phyloP scores from a whole-genome alignment of 352 stramenopile genomes.

The Aphanomyces astaci region DNA sequence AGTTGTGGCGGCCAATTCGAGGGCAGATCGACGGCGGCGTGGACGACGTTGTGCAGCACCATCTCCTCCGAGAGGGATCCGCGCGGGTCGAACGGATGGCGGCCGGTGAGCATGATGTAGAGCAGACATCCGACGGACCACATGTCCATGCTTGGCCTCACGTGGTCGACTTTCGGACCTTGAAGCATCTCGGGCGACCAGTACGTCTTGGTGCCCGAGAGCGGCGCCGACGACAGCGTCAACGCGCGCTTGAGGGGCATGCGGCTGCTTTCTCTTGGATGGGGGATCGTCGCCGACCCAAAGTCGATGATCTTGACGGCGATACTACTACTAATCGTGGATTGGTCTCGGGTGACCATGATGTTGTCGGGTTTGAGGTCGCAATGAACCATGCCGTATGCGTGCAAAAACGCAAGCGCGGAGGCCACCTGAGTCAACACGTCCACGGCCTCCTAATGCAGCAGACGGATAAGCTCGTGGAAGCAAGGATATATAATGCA shows the following conservation, averaged over 20 bases:
- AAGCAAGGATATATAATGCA: no score
- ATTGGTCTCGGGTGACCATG: constrained; percentile 42
- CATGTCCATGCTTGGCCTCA: constrained; percentile 78
- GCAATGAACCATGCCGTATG: constrained; percentile 61
- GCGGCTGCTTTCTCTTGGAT: constrained; percentile 5
- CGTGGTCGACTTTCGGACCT: constrained; percentile 29
- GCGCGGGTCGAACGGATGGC: constrained; percentile 81
- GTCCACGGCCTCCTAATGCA: constrained; percentile 32
- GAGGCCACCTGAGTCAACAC: constrained; percentile 55
- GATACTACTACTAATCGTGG: constrained; percentile 28
- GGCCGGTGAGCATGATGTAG: constrained; percentile 79
- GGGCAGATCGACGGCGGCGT: constrained; percentile 46
- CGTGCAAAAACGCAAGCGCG: constrained; percentile 61
- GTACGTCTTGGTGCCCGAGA: constrained; percentile 67
- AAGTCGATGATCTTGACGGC: constrained; percentile 85
- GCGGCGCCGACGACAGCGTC: constrained; percentile 34
- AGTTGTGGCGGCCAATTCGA: constrained; percentile 37
- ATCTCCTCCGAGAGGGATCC: constrained; percentile 68
- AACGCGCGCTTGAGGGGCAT: constrained; percentile 24
- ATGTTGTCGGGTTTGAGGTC: constrained; percentile 88
- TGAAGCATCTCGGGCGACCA: constrained; percentile 73
- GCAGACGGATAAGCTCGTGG: no score
- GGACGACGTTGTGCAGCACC: constrained; percentile 51
- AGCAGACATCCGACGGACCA: constrained; percentile 83
- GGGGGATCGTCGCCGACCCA: constrained; percentile 43